A percentile compares a stretch with the other conserved stretches of the same genome.
These are phyloP conservation scores for Allantophomopsis cytisporea DNA, from an alignment of 2,329 filamentous ascomycete genomes.

Conservation along the genomic window DNA sequence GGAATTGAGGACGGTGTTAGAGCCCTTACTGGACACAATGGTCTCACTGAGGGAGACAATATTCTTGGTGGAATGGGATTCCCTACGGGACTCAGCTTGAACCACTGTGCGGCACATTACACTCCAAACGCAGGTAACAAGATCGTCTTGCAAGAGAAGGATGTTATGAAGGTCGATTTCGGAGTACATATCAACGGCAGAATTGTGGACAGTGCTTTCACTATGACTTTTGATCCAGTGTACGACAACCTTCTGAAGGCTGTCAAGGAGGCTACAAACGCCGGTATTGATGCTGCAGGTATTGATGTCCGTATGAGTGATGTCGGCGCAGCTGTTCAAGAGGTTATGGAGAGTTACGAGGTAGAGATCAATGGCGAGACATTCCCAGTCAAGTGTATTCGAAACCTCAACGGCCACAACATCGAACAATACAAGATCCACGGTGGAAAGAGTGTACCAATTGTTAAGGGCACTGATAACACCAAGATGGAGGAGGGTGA, in stretches of 20 bases:
- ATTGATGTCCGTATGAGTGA: constrained; percentile 79
- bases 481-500: constrained; percentile 98
- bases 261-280: constrained; percentile 56
- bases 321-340: constrained; percentile 42
- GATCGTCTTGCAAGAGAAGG: constrained; percentile 46
- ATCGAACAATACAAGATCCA: constrained; percentile 86
- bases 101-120: constrained; percentile 78
- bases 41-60: constrained; percentile 65
- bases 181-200: constrained; percentile 58
- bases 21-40: constrained; percentile 62
- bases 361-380: constrained; percentile 36
- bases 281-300: constrained; percentile 76
- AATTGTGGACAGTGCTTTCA: constrained; percentile 61
- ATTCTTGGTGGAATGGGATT: constrained; percentile 75
- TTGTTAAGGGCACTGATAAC: constrained; percentile 75
- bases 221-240: constrained; percentile 51
- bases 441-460: constrained; percentile 84
- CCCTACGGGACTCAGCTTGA: constrained; percentile 70
- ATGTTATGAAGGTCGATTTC: constrained; percentile 65
- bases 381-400: constrained; percentile 38
- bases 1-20: constrained; percentile 78
- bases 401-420: constrained; percentile 56
- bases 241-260: constrained; percentile 55
- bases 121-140: constrained; percentile 83
- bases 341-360: constrained; percentile 49